Evolutionary conservation across 805 yeast species (phyloP).

Genomic region (Jamesozyma hellenica): DNA sequence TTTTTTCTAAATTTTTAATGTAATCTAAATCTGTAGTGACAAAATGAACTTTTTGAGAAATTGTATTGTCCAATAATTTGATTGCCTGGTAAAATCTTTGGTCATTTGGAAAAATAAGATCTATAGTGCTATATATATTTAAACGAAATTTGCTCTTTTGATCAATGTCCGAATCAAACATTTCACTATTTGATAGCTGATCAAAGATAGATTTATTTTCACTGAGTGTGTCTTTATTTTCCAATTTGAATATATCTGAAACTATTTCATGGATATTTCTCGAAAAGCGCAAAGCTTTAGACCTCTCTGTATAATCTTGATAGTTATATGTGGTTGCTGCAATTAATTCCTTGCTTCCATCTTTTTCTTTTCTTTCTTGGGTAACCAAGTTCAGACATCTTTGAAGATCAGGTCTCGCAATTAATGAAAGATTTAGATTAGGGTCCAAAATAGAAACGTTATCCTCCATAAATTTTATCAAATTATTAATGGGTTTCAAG

Average conservation of each 20-base stretch:
- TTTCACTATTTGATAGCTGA: background rate
- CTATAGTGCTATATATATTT: constrained; percentile 16
- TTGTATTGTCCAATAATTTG: constrained; percentile 40
- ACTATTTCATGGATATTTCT: constrained; percentile 11
- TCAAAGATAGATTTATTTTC: background rate
- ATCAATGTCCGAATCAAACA: background rate
- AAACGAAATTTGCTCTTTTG: too few species aligned
- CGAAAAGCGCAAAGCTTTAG: background rate
- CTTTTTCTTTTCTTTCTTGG: background rate
- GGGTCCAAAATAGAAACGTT: constrained; percentile 41
- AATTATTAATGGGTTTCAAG: constrained; percentile 54
- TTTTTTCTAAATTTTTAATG: constrained; percentile 44
- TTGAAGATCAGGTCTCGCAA: constrained; percentile 59
- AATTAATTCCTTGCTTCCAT: background rate
- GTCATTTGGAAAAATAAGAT: constrained; percentile 65
- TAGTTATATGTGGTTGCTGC: background rate
- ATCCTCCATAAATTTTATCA: constrained; percentile 44
- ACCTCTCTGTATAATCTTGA: background rate
- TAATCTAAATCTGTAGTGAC: constrained; percentile 41
- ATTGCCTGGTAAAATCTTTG: constrained; percentile 72
- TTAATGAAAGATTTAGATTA: constrained; percentile 39
- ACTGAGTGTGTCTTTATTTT: constrained; percentile 11
- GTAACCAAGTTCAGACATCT: constrained; percentile 4
- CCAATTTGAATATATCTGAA: constrained; percentile 25
- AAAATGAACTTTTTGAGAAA: constrained; percentile 16